Base-by-base conservation (phyloP, 2,329 filamentous ascomycete species). In the Fusarium paranaense region DNA sequence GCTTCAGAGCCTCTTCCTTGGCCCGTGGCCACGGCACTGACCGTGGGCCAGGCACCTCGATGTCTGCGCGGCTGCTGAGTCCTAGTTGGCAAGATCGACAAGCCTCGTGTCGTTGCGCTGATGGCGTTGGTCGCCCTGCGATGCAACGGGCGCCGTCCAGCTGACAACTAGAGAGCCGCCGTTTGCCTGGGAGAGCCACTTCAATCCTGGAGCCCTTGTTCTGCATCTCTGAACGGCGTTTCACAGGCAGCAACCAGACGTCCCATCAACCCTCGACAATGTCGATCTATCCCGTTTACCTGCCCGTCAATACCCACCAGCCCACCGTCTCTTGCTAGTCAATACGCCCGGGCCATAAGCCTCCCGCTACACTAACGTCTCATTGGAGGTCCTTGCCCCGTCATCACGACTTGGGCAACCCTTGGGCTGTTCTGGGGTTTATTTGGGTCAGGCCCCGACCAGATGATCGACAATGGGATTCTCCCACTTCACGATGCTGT, bases 301-400 rank as follows among this genome's bases (percentile, higher is more conserved):
- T 38, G 56, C 22, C 57, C 64, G 40, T 40, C 38, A 50, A 38
- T 66, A 66, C 64, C 67, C 68, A 67, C 65, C 65, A 63, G 25
- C 64, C 64, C 72, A 69, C 62, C 66, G 66, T 57, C 64, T 58
- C 56, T 59, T 62, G 54, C 57, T 56, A 71, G 64, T 67, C 66
- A 74, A 74, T 60, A 66, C 64, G 64, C 63, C 66, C 64, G 64
- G 73, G 72, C 63, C 62, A 71, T 63, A 75, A 78, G 77, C 76
- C 74, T 78, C 77, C 77, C 77, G 77, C 38, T 64, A 67, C 70
- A 76, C 77, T 78, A 78, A 69, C 50, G 54, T 65, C 52, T 65
- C 25, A 77, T 76, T 76, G 76, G 77, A 72, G 67, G 40, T 38
- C 58, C 33, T 59, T 60, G 58, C 54, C 33, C 40, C 37, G 56